Percentiles rank a stretch among this genome's conserved stretches.
phyloP scores from a whole-genome alignment of 768 basidiomycete genomes.

The Leccinum arenicola region DNA sequence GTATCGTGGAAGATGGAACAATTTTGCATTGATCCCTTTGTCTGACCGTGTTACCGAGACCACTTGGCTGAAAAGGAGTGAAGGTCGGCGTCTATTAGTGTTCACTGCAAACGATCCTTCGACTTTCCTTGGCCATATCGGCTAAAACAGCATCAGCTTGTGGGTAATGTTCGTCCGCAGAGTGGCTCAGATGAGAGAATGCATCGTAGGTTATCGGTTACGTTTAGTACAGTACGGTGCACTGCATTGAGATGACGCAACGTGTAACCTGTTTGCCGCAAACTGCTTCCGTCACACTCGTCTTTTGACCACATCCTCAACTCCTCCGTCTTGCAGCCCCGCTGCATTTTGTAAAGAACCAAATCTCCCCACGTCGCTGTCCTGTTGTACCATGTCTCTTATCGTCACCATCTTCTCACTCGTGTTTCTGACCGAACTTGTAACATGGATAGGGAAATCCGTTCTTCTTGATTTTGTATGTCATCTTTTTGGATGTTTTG shows the following conservation, averaged over 20 bases:
- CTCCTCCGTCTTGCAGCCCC: background rate
- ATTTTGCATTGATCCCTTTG: background rate
- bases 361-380: background rate
- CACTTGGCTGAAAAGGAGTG: background rate
- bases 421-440: slow-evolving; percentile 78
- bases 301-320: background rate
- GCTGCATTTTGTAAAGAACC: slow-evolving; percentile 9
- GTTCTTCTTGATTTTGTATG: slow-evolving; percentile 80
- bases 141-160: background rate
- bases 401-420: slow-evolving; percentile 79
- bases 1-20: background rate
- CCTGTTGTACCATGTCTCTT: slow-evolving; percentile 57
- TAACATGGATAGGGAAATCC: slow-evolving; percentile 86
- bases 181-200: background rate
- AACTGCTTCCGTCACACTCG: slow-evolving; percentile 5
- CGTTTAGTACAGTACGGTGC: too few relatives aligned
- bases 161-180: background rate
- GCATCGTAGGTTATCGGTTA: too few relatives aligned
- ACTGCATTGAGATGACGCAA: slow-evolving; percentile 4
- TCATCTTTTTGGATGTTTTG: slow-evolving; percentile 18
- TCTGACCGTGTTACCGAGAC: background rate
- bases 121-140: background rate
- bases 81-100: background rate
- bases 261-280: slow-evolving; percentile 23
- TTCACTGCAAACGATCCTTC: background rate